Percentiles rank a stretch among this genome's conserved stretches.
These are phyloP conservation scores for Acrasis kona DNA, from an alignment of 78 protist genomes.

Conservation along the genomic window DNA sequence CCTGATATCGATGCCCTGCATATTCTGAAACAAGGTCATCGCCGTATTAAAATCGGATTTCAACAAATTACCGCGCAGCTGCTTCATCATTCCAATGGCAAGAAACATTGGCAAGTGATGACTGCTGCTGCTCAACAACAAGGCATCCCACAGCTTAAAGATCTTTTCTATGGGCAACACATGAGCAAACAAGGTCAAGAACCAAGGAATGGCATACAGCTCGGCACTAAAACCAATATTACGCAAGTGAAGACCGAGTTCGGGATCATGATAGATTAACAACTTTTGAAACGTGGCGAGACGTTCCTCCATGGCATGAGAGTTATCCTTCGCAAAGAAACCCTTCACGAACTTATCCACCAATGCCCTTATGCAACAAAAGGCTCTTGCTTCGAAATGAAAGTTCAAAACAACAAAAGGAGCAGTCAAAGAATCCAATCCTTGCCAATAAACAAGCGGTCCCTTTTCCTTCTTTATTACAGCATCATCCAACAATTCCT, in stretches of 20 bases:
- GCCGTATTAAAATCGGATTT: neutral
- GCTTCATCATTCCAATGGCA: slow-evolving; percentile 46
- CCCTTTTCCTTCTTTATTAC: no score
- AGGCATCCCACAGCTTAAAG: slow-evolving; percentile 54
- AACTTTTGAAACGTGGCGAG: slow-evolving; percentile 28
- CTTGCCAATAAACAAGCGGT: neutral
- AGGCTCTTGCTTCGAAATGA: slow-evolving; percentile 42
- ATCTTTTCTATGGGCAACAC: slow-evolving; percentile 52
- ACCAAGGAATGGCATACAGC: slow-evolving; percentile 71
- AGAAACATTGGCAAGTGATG: slow-evolving; percentile 36
- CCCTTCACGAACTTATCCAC: slow-evolving; percentile 35
- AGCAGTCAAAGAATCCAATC: slow-evolving; percentile 45
- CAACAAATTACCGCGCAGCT: slow-evolving; percentile 27
- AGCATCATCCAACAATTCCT: neutral
- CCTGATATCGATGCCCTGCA: neutral
- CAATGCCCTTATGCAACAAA: slow-evolving; percentile 35
- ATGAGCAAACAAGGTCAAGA: slow-evolving; percentile 55
- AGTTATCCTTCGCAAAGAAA: slow-evolving; percentile 38
- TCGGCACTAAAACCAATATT: slow-evolving; percentile 44
- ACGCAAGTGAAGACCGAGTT: slow-evolving; percentile 32
- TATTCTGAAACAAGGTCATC: neutral
- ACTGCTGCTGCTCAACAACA: slow-evolving; percentile 42
- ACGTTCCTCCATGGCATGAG: slow-evolving; percentile 23
- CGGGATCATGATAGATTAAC: slow-evolving; percentile 60
- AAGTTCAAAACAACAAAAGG: slow-evolving; percentile 45